Base-by-base conservation (phyloP, 257 asterid species). In the Solanum tarapatanum region DNA sequence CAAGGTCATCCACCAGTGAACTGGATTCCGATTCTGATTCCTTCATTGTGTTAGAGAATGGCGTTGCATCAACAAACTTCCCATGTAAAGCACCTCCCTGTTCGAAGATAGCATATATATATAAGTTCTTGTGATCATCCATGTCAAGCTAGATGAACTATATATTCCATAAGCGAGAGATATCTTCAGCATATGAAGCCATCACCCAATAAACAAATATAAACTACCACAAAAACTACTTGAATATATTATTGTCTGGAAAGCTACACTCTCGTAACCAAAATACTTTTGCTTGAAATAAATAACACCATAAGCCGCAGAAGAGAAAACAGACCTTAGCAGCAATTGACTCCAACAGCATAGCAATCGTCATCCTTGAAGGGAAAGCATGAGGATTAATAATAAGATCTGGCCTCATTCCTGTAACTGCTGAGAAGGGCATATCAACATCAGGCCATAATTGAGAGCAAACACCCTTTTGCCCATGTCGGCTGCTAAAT, bases 401-500 rank as follows among this genome's bases (percentile, higher is more conserved):
- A 58, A 97, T 96, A 88, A 97, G 99, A 93, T 97, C 99, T 45
- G 99, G 99, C 77, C 97, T 90, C 98, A 97, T 97, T 82, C 99
- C 99, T 43, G 98, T 93, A 75, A 86, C 90, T 86, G 93, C 99
- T 37, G 98, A 94, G 92, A 95, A 97, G 36, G 99, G 99, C 99
- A 97, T 96, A 93, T 97, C 99, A 55, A 87, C 88, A 85, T 96
- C 99, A 87, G 94, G 92, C 98, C 99, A 97, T 73, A 96, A 93
- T 93, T 96, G 99, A 86, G 99, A 97, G 93, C 99, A 97, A 80
- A 97, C 99, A 91, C 99, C 99, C 93, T 97, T 97, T 88, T 97
- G 99, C 72, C 99, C 99, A 89, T 97, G 99, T 37, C 99, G 92
- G 91, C 99, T 97, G 94, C 99, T 97, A 91, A 97, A 97, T 86